These are phyloP conservation scores for Aureobasidium sp. DNA, from an alignment of 2,329 filamentous ascomycete genomes.

Conservation along the genomic window DNA sequence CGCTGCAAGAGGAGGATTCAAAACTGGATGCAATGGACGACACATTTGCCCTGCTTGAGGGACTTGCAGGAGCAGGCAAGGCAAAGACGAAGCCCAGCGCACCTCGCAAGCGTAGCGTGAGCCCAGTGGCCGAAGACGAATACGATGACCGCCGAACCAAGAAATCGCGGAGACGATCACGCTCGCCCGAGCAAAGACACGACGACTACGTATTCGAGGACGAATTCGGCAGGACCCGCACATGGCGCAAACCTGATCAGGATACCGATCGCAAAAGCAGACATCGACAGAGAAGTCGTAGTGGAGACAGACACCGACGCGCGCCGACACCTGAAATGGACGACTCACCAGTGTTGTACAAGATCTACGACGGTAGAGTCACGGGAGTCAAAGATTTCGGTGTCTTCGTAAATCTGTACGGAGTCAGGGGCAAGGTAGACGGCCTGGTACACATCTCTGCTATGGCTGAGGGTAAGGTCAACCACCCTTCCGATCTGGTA, in stretches of 20 bases:
- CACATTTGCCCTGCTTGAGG: slow-evolving; percentile 85
- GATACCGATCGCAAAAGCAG: slow-evolving; percentile 36
- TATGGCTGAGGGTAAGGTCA: slow-evolving; percentile 76
- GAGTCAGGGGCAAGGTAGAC: slow-evolving; percentile 80
- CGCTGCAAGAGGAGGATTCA: slow-evolving; percentile 29
- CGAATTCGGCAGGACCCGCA: slow-evolving; percentile 45
- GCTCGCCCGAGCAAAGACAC: slow-evolving; percentile 45
- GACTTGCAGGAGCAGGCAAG: slow-evolving; percentile 57
- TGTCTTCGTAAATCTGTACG: slow-evolving; percentile 84
- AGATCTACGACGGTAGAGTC: slow-evolving; percentile 82
- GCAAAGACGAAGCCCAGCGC: slow-evolving; percentile 39
- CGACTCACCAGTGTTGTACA: slow-evolving; percentile 69
- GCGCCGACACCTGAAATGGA: slow-evolving; percentile 68
- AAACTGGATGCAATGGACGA: slow-evolving; percentile 72
- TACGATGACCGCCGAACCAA: slow-evolving; percentile 25
- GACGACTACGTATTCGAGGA: slow-evolving; percentile 49
- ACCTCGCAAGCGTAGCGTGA: slow-evolving; percentile 49
- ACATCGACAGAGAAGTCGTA: slow-evolving; percentile 33
- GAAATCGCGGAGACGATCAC: slow-evolving; percentile 35
- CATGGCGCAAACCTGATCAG: slow-evolving; percentile 33
- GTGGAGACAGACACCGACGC: slow-evolving; percentile 53
- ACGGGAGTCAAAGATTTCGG: slow-evolving; percentile 94
- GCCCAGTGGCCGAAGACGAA: slow-evolving; percentile 39
- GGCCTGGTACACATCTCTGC: slow-evolving; percentile 91
- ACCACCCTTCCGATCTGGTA: slow-evolving; percentile 83